phyloP scores from a whole-genome alignment of 768 basidiomycete genomes.

The Suillus spraguei region DNA sequence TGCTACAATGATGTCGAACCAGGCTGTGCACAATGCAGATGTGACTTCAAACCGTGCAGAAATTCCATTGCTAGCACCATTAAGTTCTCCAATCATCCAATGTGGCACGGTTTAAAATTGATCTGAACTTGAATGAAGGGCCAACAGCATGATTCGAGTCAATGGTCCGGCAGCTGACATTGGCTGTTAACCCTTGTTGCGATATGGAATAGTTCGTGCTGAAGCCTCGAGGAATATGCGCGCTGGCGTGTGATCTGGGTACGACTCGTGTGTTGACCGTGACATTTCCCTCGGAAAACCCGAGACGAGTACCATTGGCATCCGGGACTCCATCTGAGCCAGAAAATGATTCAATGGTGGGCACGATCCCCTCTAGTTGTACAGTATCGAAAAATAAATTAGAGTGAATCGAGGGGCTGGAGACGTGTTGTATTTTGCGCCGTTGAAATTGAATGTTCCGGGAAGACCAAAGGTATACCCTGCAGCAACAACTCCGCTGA shows the following conservation, averaged over 20 bases:
- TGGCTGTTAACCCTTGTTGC: no score
- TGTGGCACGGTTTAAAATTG: no score
- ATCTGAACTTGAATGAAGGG: no score
- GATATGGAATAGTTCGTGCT: conserved; percentile 7
- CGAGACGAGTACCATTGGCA: not conserved
- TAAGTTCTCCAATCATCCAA: not conserved
- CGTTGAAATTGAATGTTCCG: no score
- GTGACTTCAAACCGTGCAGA: not conserved
- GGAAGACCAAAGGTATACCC: no score
- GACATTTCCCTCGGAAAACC: not conserved
- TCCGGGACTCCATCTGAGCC: not conserved
- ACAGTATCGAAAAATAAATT: no score
- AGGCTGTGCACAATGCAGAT: not conserved
- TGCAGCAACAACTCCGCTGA: conserved; percentile 16
- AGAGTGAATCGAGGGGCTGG: no score
- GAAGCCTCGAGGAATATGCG: conserved; percentile 3
- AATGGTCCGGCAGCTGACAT: not conserved
- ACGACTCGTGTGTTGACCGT: not conserved
- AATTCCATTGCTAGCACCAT: not conserved
- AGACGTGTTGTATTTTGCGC: no score
- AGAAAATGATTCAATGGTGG: not conserved
- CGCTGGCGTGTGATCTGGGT: not conserved
- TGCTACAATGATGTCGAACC: not conserved
- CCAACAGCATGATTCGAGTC: not conserved
- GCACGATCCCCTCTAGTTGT: conserved; percentile 8